Conservation (phyloP, 305 asterid species). For the Rubia peregrina region DNA sequence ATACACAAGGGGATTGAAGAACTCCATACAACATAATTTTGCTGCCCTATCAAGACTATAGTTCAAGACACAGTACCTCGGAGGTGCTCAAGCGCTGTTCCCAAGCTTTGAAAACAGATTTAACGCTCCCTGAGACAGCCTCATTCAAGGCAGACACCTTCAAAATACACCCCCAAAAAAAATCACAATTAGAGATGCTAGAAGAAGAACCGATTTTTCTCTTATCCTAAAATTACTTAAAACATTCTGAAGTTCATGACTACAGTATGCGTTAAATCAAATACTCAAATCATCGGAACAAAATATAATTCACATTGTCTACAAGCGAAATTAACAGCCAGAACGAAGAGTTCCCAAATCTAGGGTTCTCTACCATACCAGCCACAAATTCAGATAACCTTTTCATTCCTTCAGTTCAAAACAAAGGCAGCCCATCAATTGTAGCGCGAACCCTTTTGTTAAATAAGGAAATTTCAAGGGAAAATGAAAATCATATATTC, state of each 20-base stretch:
- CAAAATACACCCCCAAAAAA: slow-evolving; percentile 9
- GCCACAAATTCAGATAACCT: not conserved
- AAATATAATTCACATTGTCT: not conserved
- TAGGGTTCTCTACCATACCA: not conserved
- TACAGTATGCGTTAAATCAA: not conserved
- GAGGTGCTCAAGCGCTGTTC: slow-evolving; percentile 79
- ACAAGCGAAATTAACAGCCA: not conserved
- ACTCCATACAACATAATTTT: not conserved
- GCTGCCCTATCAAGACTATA: not conserved
- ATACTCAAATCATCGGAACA: not conserved
- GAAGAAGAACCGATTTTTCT: not conserved
- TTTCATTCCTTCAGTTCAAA: not conserved
- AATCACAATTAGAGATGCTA: not conserved
- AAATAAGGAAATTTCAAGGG: not conserved
- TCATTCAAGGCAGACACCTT: slow-evolving; percentile 94
- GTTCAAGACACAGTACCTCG: slow-evolving; percentile 45
- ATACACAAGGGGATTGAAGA: not conserved
- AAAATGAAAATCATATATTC: not conserved
- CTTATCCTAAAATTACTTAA: not conserved
- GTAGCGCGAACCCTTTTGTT: not conserved
- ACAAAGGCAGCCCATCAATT: not conserved
- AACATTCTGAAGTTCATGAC: not conserved
- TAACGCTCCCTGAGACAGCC: slow-evolving; percentile 82
- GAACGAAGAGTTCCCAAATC: not conserved
- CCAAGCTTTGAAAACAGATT: slow-evolving; percentile 88